Base-by-base conservation (phyloP, 192 early-diverging fungal genomes). In the Coemansia sp. region DNA sequence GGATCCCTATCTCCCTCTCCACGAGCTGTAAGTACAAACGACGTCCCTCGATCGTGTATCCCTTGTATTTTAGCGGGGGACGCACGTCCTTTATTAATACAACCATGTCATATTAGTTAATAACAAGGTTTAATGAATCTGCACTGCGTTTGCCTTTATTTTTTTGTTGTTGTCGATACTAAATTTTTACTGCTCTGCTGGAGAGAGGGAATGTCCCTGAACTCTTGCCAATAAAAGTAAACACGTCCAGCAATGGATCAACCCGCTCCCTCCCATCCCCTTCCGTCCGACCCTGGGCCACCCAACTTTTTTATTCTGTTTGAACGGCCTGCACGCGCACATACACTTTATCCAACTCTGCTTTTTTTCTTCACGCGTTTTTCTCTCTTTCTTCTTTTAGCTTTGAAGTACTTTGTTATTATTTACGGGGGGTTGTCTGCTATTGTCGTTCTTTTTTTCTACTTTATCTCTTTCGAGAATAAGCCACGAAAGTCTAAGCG, bases 401-500 rank as follows among this genome's bases (percentile, higher is more conserved):
- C 34, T 41, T 27, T 60, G 27, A 29, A 27, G 13, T 15, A 60
- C 24, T 16, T 44, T n/a, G 34, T 52, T 16, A 63, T 34, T 63
- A 31, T 33, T 61, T 54, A 66, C 34, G 52, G n/a, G 29, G 29
- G 54, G 54, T 31, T 57, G 16, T 60, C 43, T 60, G 18, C 46
- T 60, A 54, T 36, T 49, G 36, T 71, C 29, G 16, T 24, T 68
- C 34, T 18, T 46, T 31, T 13, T 68, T 59, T 29, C 7, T 20
- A 38, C 36, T 40, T 29, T 22, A 51, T 67, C 42, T 46, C 52
- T 42, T 38, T 52, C 38, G 20, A 42, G 46, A 15, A 41, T 12
- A 60, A 59, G 43, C 22, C 36, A 69, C 47, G 43, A 68, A 68
- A 68, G 67, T 44, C 57, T 61, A 69, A 61, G 54, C 55, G 41